These are phyloP conservation scores for Mortierella sp. DNA, from an alignment of 371 early-diverging fungal species.

Conservation along the genomic window DNA sequence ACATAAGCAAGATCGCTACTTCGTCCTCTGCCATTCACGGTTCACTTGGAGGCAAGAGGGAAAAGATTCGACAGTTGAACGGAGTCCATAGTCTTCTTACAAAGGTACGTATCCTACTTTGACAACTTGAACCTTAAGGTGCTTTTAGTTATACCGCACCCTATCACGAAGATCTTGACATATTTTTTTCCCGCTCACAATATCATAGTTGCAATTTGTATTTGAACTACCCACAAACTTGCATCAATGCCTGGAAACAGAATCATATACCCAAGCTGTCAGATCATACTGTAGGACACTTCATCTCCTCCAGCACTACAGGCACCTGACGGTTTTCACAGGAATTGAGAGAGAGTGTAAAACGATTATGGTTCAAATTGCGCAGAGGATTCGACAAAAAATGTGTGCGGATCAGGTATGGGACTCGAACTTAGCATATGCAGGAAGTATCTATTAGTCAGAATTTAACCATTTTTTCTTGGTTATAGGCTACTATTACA, in stretches of 20 bases:
- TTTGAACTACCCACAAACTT: constrained; percentile 87
- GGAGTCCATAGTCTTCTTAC: constrained; percentile 82
- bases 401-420: constrained; percentile 58
- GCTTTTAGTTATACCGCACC: too few relatives aligned
- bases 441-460: background rate
- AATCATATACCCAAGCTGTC: constrained; percentile 81
- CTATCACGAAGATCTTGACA: too few relatives aligned
- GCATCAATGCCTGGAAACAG: constrained; percentile 66
- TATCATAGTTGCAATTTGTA: constrained; percentile 85
- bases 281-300: constrained; percentile 79
- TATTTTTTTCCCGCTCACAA: too few relatives aligned
- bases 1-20: constrained; percentile 74
- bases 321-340: constrained; percentile 78
- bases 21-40: constrained; percentile 68
- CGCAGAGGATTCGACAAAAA: constrained; percentile 67
- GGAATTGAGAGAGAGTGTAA: constrained; percentile 84
- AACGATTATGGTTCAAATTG: constrained; percentile 74
- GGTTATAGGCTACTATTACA: constrained; percentile 53
- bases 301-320: constrained; percentile 80
- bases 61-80: constrained; percentile 79
- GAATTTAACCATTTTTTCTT: background rate
- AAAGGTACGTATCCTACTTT: constrained; percentile 44
- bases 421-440: background rate
- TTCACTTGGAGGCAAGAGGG: constrained; percentile 73
- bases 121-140: too few relatives aligned